These are phyloP conservation scores for Penicillium subrubescens DNA, from an alignment of 495 filamentous ascomycete genomes.

Conservation along the genomic window DNA sequence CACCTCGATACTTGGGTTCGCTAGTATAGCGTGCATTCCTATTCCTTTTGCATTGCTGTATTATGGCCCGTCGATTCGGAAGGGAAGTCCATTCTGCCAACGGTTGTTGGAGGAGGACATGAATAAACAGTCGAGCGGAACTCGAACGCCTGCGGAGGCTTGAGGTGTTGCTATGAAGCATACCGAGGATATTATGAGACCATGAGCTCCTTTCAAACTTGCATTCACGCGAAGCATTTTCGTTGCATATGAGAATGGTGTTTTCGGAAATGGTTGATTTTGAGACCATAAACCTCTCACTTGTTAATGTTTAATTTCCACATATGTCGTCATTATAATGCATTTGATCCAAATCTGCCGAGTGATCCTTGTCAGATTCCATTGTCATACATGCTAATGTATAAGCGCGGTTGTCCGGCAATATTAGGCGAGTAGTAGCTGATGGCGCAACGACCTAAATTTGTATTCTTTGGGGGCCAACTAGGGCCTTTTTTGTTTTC, in stretches of 20 bases:
- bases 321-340: background rate
- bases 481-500: no score
- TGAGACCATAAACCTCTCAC: background rate
- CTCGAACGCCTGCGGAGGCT: slow-evolving; percentile 21
- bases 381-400: no score
- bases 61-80: slow-evolving; percentile 38
- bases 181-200: background rate
- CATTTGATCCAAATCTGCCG: background rate
- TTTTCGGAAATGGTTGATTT: background rate
- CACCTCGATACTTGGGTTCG: slow-evolving; percentile 47
- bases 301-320: background rate
- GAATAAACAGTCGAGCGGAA: slow-evolving; percentile 16
- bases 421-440: no score
- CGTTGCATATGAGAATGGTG: background rate
- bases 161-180: background rate
- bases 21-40: slow-evolving; percentile 41
- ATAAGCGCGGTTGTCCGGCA: no score
- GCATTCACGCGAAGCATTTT: background rate
- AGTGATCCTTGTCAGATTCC: background rate
- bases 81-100: slow-evolving; percentile 45
- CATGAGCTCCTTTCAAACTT: background rate
- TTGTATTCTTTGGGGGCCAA: no score
- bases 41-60: slow-evolving; percentile 45
- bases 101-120: slow-evolving; percentile 32
- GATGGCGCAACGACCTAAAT: background rate